phyloP scores from a whole-genome alignment of 257 asterid species.

The Cruciata laevipes region DNA sequence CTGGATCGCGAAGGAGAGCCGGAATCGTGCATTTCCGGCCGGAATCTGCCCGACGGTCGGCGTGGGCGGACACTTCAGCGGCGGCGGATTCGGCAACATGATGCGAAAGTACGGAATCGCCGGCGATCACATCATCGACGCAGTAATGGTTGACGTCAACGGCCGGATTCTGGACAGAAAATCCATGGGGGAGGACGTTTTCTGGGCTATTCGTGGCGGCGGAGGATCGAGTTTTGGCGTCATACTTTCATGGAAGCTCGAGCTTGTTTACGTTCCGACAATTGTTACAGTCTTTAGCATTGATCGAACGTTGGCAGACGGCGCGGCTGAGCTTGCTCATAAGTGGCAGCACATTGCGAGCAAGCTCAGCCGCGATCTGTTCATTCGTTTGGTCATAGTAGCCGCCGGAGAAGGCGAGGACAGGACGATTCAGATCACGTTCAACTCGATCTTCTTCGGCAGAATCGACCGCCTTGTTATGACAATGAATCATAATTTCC shows the following conservation, averaged over 20 bases:
- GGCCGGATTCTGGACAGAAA: background rate
- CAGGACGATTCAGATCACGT: constrained; percentile 18
- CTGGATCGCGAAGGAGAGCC: background rate
- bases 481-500: background rate
- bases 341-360: constrained; percentile 38
- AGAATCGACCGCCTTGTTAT: background rate
- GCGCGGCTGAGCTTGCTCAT: constrained; percentile 18
- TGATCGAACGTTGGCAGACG: constrained; percentile 13
- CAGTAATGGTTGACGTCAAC: background rate
- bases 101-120: background rate
- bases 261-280: background rate
- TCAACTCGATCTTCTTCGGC: constrained; percentile 16
- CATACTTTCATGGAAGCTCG: background rate
- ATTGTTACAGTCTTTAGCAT: constrained; percentile 24
- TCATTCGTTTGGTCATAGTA: constrained; percentile 33
- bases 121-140: background rate
- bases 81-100: background rate
- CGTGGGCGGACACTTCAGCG: background rate
- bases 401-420: background rate
- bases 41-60: background rate
- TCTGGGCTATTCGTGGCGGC: background rate
- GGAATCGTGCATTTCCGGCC: background rate
- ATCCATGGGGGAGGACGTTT: background rate
- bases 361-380: constrained; percentile 30
- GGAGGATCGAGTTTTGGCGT: background rate